phyloP scores from a whole-genome alignment of 1,139 yeast species.

The Saccharomyces pastorianus region DNA sequence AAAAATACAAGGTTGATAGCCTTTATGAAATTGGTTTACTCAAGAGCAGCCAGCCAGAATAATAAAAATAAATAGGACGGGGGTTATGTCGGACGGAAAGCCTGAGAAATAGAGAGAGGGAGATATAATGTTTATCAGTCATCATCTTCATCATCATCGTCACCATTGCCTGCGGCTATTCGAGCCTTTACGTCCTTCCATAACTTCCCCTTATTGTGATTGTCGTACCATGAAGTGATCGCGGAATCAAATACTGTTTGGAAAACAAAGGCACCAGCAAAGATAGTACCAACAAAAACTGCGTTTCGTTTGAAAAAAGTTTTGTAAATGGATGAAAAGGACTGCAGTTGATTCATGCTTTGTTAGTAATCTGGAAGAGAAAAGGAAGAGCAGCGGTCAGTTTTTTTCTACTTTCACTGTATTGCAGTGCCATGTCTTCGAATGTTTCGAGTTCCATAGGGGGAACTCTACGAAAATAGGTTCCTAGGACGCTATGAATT shows the following conservation, averaged over 20 bases:
- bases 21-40: neutral
- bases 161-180: constrained; percentile 52
- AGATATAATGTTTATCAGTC: too few relatives aligned
- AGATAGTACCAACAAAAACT: constrained; percentile 74
- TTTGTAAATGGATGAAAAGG: constrained; percentile 53
- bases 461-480: too few relatives aligned
- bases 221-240: constrained; percentile 75
- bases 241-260: constrained; percentile 77
- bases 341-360: constrained; percentile 12
- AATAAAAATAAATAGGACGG: neutral
- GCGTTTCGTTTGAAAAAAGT: constrained; percentile 89
- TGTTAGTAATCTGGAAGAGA: constrained; percentile 6
- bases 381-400: too few relatives aligned
- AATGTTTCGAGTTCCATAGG: too few relatives aligned
- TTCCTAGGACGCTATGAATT: too few relatives aligned
- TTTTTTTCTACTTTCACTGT: too few relatives aligned
- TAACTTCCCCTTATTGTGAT: constrained; percentile 88
- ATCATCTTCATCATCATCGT: constrained; percentile 36
- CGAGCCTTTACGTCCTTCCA: constrained; percentile 87
- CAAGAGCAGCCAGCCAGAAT: neutral
- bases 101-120: neutral
- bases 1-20: neutral
- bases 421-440: too few relatives aligned
- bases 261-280: constrained; percentile 82
- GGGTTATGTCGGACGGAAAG: neutral